Base-by-base conservation (phyloP, 768 basidiomycete genomes). In the Hericium rajendrae region DNA sequence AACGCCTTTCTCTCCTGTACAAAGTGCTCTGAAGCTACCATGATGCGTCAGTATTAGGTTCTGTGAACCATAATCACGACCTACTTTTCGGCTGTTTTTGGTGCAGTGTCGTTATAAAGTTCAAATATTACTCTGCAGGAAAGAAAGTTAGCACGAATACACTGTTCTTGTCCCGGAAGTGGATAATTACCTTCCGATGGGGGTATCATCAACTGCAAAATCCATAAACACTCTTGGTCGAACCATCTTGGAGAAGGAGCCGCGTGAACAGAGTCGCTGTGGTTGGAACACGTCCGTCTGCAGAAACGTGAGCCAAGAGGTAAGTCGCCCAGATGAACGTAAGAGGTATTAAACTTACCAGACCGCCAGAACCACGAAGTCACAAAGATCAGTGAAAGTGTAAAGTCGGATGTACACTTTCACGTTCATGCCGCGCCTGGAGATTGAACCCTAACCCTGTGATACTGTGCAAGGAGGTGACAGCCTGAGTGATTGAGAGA, bases 1-100 rank as follows among this genome's bases (percentile, higher is more conserved):
- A 8, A 86, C 63, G 4, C 92, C 93, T 65, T 82, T 84, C 69
- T 92, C 88, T 9, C 93, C 93, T 1, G 91, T 94, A 68, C 88
- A 91, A 54, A 95, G 73, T 3, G 84, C 82, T 48, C 92, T 82
- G 69, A 94, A 94, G 71, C 91, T 94, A 61, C 49, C 39, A 48
- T 22, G n/a, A 28, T 51, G 57, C 58, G 15, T 60, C 20, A 57
- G 39, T 2, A 57, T 57, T 41, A 24, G 53, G 53, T 18, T 32
- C 46, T 32, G 12, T 40, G 41, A 56, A 43, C 15, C 18, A 20
- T 22, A 37, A 61, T 32, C 32, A 6, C 32, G 32, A 32, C 77
- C 56, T 65, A 92, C 91, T 94, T 93, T 77, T 92, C 87, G 58
- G 74, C 75, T 11, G 90, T 88, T 72, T 85, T 84, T 3, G 91